phyloP scores from a whole-genome alignment of 164 flowering plant genomes.

The Magnolia changhungtana region DNA sequence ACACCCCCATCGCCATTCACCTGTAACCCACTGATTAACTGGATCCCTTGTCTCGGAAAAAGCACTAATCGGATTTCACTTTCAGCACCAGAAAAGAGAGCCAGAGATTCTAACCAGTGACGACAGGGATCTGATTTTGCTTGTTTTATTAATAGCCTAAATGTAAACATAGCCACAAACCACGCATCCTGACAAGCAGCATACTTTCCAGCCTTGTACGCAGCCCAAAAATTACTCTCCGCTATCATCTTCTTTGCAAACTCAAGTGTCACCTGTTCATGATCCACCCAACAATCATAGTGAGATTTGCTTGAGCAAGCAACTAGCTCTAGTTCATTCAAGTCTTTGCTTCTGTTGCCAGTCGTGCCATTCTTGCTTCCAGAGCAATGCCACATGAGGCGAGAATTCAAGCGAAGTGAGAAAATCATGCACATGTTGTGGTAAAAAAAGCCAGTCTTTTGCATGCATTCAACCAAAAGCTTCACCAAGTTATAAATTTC shows the following conservation, averaged over 20 bases:
- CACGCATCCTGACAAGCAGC: slow-evolving; percentile 69
- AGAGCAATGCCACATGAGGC: slow-evolving; percentile 18
- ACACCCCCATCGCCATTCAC: slow-evolving; percentile 11
- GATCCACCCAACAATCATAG: slow-evolving; percentile 27
- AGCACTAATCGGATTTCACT: slow-evolving; percentile 34
- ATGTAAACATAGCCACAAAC: slow-evolving; percentile 47
- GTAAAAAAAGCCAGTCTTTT: slow-evolving; percentile 26
- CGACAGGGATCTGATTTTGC: slow-evolving; percentile 40
- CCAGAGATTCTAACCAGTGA: slow-evolving; percentile 58
- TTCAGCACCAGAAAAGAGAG: slow-evolving; percentile 44
- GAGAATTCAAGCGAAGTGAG: slow-evolving; percentile 38
- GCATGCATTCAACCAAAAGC: slow-evolving; percentile 29
- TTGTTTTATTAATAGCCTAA: slow-evolving; percentile 35
- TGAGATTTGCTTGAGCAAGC: slow-evolving; percentile 5
- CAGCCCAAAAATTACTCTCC: slow-evolving; percentile 44
- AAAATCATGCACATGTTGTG: slow-evolving; percentile 25
- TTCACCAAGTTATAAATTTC: slow-evolving; percentile 35
- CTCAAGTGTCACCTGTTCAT: slow-evolving; percentile 33
- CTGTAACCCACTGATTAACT: slow-evolving; percentile 19
- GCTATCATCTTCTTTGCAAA: slow-evolving; percentile 40
- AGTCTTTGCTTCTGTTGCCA: slow-evolving; percentile 4
- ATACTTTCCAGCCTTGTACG: slow-evolving; percentile 54
- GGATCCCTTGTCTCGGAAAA: slow-evolving; percentile 23
- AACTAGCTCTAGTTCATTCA: background rate
- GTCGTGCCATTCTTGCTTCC: slow-evolving; percentile 9